These are phyloP conservation scores for Cordyceps cateniannulata DNA, from an alignment of 2,329 filamentous ascomycete species.

Conservation along the genomic window DNA sequence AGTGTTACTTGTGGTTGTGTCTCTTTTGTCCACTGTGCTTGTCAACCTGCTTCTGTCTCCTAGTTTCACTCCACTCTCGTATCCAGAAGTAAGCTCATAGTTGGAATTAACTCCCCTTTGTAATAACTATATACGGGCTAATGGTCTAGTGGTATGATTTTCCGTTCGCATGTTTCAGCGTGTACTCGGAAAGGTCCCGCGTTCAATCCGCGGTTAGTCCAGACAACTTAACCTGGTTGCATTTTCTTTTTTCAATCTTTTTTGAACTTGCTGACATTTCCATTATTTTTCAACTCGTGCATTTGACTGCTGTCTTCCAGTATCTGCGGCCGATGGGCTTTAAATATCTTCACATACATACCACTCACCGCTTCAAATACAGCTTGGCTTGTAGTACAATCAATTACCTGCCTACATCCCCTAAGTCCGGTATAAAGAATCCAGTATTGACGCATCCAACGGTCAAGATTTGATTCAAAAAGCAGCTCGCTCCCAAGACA, in stretches of 20 bases:
- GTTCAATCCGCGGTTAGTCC: slow-evolving; percentile 13
- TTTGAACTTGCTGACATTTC: neutral
- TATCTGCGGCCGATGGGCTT: too few species aligned
- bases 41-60: too few species aligned
- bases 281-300: neutral
- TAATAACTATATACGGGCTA: neutral
- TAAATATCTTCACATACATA: too few species aligned
- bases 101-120: neutral
- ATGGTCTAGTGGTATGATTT: slow-evolving; percentile 12
- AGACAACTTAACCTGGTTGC: neutral
- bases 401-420: neutral
- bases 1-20: too few species aligned
- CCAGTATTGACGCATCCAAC: neutral
- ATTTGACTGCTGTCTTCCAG: neutral
- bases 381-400: neutral
- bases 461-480: neutral
- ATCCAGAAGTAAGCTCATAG: too few species aligned
- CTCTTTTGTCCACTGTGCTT: too few species aligned
- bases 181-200: slow-evolving; percentile 9
- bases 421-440: neutral
- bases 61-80: too few species aligned
- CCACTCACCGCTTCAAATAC: too few species aligned
- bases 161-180: slow-evolving; percentile 1
- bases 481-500: neutral
- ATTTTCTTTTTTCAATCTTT: neutral